phyloP scores from a whole-genome alignment of 2,329 filamentous ascomycete species.

The Aspergillus ochraceus region DNA sequence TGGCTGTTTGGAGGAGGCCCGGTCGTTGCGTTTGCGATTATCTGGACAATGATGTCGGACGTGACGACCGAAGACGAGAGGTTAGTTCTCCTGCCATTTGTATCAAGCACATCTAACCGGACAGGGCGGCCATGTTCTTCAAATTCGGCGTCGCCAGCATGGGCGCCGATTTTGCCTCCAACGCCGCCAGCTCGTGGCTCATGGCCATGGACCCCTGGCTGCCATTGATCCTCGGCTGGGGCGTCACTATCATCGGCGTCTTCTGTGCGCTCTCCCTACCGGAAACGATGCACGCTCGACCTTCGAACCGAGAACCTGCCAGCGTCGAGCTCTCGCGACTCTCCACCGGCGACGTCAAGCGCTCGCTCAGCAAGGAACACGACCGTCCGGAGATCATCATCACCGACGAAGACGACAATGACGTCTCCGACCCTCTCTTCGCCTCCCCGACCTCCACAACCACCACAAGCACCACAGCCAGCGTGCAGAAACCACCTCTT shows the following conservation, averaged over 20 bases:
- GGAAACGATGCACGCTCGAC: conserved; percentile 38
- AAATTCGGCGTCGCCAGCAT: conserved; percentile 41
- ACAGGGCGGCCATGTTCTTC: conserved; percentile 43
- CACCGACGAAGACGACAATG: conserved; percentile 11
- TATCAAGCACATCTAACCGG: conserved; percentile 12
- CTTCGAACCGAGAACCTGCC: background rate
- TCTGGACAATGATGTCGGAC: conserved; percentile 54
- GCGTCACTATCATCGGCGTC: conserved; percentile 33
- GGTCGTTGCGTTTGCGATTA: conserved; percentile 48
- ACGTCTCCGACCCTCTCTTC: conserved; percentile 11
- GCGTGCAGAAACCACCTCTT: conserved; percentile 11
- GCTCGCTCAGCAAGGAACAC: conserved; percentile 16
- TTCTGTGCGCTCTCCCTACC: conserved; percentile 36
- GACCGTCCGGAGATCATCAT: conserved; percentile 18
- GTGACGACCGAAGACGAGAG: conserved; percentile 49
- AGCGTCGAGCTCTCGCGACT: conserved; percentile 34
- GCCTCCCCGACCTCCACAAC: background rate
- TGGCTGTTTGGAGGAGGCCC: conserved; percentile 50
- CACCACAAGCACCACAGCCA: background rate
- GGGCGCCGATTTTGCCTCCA: conserved; percentile 41
- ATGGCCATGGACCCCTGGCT: conserved; percentile 44
- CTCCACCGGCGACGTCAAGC: conserved; percentile 18
- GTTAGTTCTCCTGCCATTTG: conserved; percentile 15
- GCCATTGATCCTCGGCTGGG: conserved; percentile 38
- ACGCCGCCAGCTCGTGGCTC: conserved; percentile 40